Percentiles rank a stretch among this genome's conserved stretches.
Evolutionary conservation across 495 filamentous ascomycete species (phyloP).

Genomic region (Xylaria telfairii): DNA sequence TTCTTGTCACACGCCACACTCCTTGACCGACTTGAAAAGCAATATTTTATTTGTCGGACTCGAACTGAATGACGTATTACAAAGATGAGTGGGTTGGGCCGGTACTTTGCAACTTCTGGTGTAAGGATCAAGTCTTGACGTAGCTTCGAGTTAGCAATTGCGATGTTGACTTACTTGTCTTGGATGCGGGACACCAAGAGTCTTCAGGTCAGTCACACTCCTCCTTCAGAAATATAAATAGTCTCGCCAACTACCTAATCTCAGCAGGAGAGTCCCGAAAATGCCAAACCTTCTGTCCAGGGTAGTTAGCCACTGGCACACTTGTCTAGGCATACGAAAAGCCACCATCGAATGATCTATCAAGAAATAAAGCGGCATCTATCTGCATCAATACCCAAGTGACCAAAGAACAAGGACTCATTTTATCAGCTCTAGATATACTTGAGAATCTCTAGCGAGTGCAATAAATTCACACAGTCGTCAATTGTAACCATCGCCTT

Average conservation of each 20-base stretch:
- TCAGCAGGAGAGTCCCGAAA: too few relatives aligned
- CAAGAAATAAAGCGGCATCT: not conserved
- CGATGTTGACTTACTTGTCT: too few relatives aligned
- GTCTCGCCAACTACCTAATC: too few relatives aligned
- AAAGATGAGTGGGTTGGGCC: not conserved
- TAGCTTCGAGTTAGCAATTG: not conserved
- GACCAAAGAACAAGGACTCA: not conserved
- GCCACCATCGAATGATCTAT: not conserved
- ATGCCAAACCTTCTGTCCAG: too few relatives aligned
- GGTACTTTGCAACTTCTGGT: not conserved
- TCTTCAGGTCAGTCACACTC: not conserved
- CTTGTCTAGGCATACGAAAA: too few relatives aligned
- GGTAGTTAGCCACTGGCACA: not conserved
- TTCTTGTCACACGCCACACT: not conserved
- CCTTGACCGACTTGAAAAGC: constrained; percentile 7
- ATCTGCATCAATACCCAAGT: constrained; percentile 14
- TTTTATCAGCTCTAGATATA: not conserved
- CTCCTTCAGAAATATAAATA: not conserved
- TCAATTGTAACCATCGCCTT: too few relatives aligned
- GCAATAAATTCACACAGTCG: not conserved
- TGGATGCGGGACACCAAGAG: not conserved
- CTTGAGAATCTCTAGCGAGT: not conserved
- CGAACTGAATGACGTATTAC: not conserved
- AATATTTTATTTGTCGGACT: not conserved
- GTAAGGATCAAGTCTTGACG: not conserved